Evolutionary conservation across 2,329 filamentous ascomycete genomes (phyloP).

Genomic region (Trichoderma gracile): DNA sequence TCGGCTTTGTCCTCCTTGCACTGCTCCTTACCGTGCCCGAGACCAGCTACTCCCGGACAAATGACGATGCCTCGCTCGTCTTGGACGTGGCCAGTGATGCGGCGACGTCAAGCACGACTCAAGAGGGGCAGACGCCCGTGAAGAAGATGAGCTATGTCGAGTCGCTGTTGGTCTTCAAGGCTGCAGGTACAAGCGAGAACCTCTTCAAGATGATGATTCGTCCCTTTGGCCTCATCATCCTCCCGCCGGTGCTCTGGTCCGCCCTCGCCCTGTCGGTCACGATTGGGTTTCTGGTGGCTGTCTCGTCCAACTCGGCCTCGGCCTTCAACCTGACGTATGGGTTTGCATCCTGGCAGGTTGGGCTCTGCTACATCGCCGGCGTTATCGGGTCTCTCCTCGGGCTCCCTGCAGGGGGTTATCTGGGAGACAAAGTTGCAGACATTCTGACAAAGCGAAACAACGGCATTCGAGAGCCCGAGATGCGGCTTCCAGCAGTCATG

Average conservation of each 20-base stretch:
- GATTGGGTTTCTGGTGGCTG: slow-evolving; percentile 57
- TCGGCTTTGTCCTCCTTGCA: slow-evolving; percentile 50
- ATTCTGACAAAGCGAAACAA: slow-evolving; percentile 53
- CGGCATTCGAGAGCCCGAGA: slow-evolving; percentile 60
- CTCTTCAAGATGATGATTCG: slow-evolving; percentile 51
- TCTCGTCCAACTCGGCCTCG: slow-evolving; percentile 53
- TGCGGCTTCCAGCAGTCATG: slow-evolving; percentile 57
- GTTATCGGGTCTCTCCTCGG: slow-evolving; percentile 51
- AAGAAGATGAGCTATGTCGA: slow-evolving; percentile 38
- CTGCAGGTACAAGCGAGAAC: slow-evolving; percentile 48
- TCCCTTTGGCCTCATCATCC: slow-evolving; percentile 50
- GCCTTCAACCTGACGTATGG: slow-evolving; percentile 47
- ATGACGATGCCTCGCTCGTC: slow-evolving; percentile 12
- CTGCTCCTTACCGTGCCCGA: slow-evolving; percentile 57
- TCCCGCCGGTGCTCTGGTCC: slow-evolving; percentile 58
- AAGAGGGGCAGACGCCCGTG: not conserved
- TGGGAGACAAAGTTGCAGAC: slow-evolving; percentile 51
- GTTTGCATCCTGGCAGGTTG: slow-evolving; percentile 49
- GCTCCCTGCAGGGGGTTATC: slow-evolving; percentile 51
- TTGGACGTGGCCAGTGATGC: slow-evolving; percentile 13
- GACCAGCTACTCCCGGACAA: slow-evolving; percentile 48
- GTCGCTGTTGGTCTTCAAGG: slow-evolving; percentile 44
- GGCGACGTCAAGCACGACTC: slow-evolving; percentile 24
- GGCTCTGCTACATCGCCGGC: slow-evolving; percentile 53
- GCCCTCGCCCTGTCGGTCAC: slow-evolving; percentile 55